Percentiles rank a stretch among this genome's conserved stretches.
Evolutionary conservation across 139 green algal species (phyloP).

Genomic region (Pedinophyceae sp.): DNA sequence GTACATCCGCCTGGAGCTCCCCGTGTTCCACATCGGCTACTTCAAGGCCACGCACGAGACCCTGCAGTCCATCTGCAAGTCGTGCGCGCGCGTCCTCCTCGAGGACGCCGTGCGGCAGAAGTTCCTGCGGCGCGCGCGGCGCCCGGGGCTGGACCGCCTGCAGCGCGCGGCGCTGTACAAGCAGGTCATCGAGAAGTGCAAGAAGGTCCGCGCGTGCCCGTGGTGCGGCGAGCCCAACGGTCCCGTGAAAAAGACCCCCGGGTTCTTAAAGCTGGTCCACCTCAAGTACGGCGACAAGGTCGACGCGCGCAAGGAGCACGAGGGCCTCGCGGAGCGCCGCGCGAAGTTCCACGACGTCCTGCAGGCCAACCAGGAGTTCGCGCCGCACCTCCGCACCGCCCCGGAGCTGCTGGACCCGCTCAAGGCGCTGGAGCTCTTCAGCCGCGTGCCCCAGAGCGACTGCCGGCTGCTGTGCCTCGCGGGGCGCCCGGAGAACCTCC

Average conservation of each 20-base stretch:
- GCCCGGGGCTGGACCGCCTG: conserved; percentile 51
- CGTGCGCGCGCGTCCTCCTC: conserved; percentile 78
- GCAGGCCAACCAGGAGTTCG: neutral
- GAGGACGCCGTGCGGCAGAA: conserved; percentile 40
- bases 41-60: conserved; percentile 71
- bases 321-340: neutral
- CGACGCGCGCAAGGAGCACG: conserved; percentile 13
- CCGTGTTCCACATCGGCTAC: conserved; percentile 98
- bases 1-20: conserved; percentile 91
- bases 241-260: conserved; percentile 65
- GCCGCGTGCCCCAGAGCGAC: conserved; percentile 12
- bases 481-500: conserved; percentile 62
- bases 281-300: conserved; percentile 80
- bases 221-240: conserved; percentile 62
- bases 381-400: neutral
- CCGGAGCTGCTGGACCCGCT: neutral
- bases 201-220: conserved; percentile 56
- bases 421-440: conserved; percentile 7
- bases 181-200: conserved; percentile 72
- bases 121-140: conserved; percentile 48
- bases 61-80: conserved; percentile 97
- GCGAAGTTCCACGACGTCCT: neutral
- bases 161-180: conserved; percentile 55
- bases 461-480: conserved; percentile 44
- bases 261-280: conserved; percentile 72